phyloP scores from a whole-genome alignment of 768 basidiomycete species.

The Lentinula detonsa region DNA sequence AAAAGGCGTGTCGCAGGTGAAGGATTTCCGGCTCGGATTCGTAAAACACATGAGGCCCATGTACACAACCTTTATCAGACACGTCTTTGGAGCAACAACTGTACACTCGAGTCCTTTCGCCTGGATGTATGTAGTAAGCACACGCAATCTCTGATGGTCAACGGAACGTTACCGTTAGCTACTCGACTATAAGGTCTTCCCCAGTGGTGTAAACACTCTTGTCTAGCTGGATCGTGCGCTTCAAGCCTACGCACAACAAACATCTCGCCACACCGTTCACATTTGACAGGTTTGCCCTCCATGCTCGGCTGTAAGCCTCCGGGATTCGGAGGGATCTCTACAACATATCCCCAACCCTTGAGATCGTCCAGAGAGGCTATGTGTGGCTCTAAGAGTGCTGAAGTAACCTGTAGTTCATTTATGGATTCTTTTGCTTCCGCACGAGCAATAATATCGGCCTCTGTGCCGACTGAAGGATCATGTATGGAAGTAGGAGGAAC shows the following conservation, averaged over 20 bases:
- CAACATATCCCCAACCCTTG: slow-evolving; percentile 63
- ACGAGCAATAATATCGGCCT: slow-evolving; percentile 53
- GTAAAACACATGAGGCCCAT: slow-evolving; percentile 88
- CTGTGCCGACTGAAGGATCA: slow-evolving; percentile 77
- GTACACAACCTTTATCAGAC: slow-evolving; percentile 57
- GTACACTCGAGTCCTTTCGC: slow-evolving; percentile 63
- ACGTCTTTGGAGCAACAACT: slow-evolving; percentile 69
- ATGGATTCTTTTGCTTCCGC: slow-evolving; percentile 49
- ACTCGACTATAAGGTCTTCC: slow-evolving; percentile 60
- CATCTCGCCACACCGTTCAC: slow-evolving; percentile 72
- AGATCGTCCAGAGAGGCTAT: slow-evolving; percentile 55
- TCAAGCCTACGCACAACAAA: slow-evolving; percentile 52
- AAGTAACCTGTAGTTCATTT: slow-evolving; percentile 46
- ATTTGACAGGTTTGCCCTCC: slow-evolving; percentile 57
- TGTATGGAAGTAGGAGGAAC: slow-evolving; percentile 47
- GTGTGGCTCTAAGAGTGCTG: slow-evolving; percentile 47
- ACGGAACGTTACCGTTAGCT: slow-evolving; percentile 51
- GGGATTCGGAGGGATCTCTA: slow-evolving; percentile 56
- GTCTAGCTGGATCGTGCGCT: slow-evolving; percentile 33
- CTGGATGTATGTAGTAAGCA: slow-evolving; percentile 27
- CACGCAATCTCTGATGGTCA: background rate
- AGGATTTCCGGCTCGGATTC: slow-evolving; percentile 61
- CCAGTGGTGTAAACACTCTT: slow-evolving; percentile 80
- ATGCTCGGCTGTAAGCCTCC: slow-evolving; percentile 63
- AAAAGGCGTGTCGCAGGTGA: slow-evolving; percentile 74